A percentile compares a stretch with the other conserved stretches of the same genome.
phyloP scores from a whole-genome alignment of 2,329 filamentous ascomycete species.

The Scolecobasidium constrictum region DNA sequence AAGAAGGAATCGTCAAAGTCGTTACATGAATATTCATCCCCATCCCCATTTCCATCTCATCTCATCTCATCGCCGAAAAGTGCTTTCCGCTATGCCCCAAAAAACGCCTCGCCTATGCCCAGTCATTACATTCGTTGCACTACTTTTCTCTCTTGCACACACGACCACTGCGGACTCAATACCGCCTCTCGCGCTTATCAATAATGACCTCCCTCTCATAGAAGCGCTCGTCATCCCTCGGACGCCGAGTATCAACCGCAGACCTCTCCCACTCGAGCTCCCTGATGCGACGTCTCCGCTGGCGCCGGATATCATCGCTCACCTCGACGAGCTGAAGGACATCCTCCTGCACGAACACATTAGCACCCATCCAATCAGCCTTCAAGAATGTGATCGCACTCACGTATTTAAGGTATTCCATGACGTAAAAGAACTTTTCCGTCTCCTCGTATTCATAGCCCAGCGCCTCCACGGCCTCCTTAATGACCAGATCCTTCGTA shows the following conservation, averaged over 20 bases:
- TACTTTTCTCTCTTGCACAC: too few relatives aligned
- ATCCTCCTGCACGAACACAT: conserved; percentile 57
- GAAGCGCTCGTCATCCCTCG: conserved; percentile 49
- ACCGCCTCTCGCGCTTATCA: conserved; percentile 34
- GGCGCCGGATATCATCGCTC: conserved; percentile 69
- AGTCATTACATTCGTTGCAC: too few relatives aligned
- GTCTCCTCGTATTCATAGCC: conserved; percentile 90
- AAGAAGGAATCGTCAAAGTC: too few relatives aligned
- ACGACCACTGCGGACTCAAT: too few relatives aligned
- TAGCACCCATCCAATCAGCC: too few relatives aligned
- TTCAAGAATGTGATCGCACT: conserved; percentile 33
- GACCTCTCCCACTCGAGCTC: conserved; percentile 52
- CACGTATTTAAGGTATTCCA: conserved; percentile 82
- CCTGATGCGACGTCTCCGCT: conserved; percentile 46
- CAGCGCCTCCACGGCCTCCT: conserved; percentile 73
- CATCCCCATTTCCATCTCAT: too few relatives aligned
- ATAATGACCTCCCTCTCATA: conserved; percentile 59
- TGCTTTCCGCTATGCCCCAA: too few relatives aligned
- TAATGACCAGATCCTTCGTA: conserved; percentile 79
- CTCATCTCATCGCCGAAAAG: too few relatives aligned
- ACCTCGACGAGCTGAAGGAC: conserved; percentile 74
- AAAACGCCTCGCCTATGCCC: too few relatives aligned
- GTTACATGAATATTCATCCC: too few relatives aligned
- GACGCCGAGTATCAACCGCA: conserved; percentile 23
- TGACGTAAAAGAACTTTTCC: conserved; percentile 80